Evolutionary conservation across 2,329 filamentous ascomycete species (phyloP), one percentile per base, ranked within the genome.

Genomic region (Ophiosphaerella korrae): DNA sequence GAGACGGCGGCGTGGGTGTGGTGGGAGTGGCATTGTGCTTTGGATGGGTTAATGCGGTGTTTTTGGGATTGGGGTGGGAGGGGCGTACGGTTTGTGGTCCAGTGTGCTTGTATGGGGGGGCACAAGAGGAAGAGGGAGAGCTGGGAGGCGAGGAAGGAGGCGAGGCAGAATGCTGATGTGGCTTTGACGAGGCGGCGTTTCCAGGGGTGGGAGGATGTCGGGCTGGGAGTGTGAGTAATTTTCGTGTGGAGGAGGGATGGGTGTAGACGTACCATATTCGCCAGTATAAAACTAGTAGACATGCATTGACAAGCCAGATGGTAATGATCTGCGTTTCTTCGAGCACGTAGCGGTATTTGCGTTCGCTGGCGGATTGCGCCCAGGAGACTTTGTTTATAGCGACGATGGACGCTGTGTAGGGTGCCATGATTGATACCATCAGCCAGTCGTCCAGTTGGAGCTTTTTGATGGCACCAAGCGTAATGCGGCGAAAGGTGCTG

Each of bases 371-470:
- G 14, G 52, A 24, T 6, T 42, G 9, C 11, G 12, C 13, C 7
- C 26, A 18, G 13, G 38, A 33, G 3, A 54, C 42, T 26, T 53
- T 45, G 21, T 61, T 63, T 31, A 60, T 55, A 35, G 60, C 54
- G 7, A 62, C 44, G 8, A 60, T 55, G 4, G 50, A 55, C 2
- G 48, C 61, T 9, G 64, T 67, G 18, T 64, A 63, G 8, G 64
- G 62, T 18, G 60, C 45, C 12, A 66, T 12, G 14, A 66, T 40
- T n/a, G 57, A 53, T 3, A 66, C 21, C 65, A 67, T 67, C 3
- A 66, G 26, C 61, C 60, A 70, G 43, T 70, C 66, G 51, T 70
- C 66, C 8, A 49, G 38, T 46, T 70, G 66, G 13, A 70, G 50
- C 21, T 58, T 60, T 23, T 37, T 45, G 16, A 62, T 48, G 6